Base-by-base conservation (phyloP, 2,329 filamentous ascomycete species). In the Hymenoscyphus occultus region DNA sequence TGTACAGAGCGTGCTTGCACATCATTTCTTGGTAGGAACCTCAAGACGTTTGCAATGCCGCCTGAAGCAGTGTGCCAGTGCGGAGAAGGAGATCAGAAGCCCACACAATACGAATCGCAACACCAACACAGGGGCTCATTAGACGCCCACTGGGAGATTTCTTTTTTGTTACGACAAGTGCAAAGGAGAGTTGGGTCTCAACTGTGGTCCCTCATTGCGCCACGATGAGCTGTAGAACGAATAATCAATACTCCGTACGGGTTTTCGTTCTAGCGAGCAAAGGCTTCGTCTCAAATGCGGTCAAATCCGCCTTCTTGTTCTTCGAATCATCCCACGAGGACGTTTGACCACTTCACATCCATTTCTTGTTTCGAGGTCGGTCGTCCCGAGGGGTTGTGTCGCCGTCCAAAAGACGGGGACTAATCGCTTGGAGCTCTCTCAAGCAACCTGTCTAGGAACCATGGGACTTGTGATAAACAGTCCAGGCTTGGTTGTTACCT, bases 401-500 rank as follows among this genome's bases (percentile, higher is more conserved):
- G 9, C 45, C 45, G 12, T 51, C 45, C 19, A 51, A 51, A 7
- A 22, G 45, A 28, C n/a, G 45, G 45, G 45, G 22, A 51, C 10
- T n/a, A 22, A 22, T n/a, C 45, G 45, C 45, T 51, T 22, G 45
- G 45, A 2, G n/a, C 3, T 12, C 22, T 51, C 45, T 51, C 45
- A n/a, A 51, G 19, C 45, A 51, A 4, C 22, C 6, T n/a, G 4
- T 51, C n/a, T 51, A 10, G n/a, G 45, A 4, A 10, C 22, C 19
- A 19, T 22, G 19, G 45, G 45, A 28, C 45, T 51, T 51, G 13
- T 16, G 14, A n/a, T 16, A n/a, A 10, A 35, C 2, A 51, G 10
- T 51, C 45, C 45, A 51, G 45, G n/a, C 45, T 51, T 51, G 45
- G 45, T 51, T 51, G 45, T 51, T 22, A 51, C 45, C 19, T 51